Evolutionary conservation across 768 basidiomycete genomes (phyloP).

Genomic region (Suillus weaverae): DNA sequence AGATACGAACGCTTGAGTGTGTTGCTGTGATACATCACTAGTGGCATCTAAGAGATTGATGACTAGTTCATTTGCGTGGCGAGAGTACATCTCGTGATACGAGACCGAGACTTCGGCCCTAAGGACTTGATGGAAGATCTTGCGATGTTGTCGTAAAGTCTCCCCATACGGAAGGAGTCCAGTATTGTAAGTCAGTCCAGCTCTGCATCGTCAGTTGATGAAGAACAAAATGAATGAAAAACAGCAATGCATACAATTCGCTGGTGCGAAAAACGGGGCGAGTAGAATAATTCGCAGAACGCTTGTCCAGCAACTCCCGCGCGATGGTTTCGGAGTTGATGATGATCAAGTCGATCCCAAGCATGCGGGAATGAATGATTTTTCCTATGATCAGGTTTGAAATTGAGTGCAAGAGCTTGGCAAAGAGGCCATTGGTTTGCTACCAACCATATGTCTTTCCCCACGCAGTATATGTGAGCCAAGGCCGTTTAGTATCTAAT

Average conservation of each 20-base stretch:
- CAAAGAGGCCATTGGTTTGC: neutral
- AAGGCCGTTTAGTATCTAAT: slow-evolving; percentile 41
- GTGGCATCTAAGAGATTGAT: slow-evolving; percentile 15
- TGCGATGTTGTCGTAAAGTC: slow-evolving; percentile 24
- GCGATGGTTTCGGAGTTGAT: slow-evolving; percentile 35
- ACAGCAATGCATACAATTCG: neutral
- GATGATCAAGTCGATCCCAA: slow-evolving; percentile 31
- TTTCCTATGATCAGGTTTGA: slow-evolving; percentile 18
- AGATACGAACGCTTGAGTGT: neutral
- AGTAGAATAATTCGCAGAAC: slow-evolving; percentile 40
- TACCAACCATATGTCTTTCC: slow-evolving; percentile 43
- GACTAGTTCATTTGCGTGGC: slow-evolving; percentile 19
- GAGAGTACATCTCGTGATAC: slow-evolving; percentile 20
- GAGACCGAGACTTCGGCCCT: slow-evolving; percentile 14
- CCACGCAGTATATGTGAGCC: slow-evolving; percentile 45
- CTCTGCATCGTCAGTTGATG: neutral
- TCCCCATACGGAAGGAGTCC: slow-evolving; percentile 10
- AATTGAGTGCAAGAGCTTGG: neutral
- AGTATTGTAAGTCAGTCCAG: slow-evolving; percentile 4
- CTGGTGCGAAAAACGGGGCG: slow-evolving; percentile 22
- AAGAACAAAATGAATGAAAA: neutral
- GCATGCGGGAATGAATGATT: slow-evolving; percentile 29
- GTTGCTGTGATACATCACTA: slow-evolving; percentile 7
- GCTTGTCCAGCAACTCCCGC: slow-evolving; percentile 37
- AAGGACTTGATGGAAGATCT: slow-evolving; percentile 25